Percentiles rank a stretch among this genome's conserved stretches.
These are phyloP conservation scores for Silene uniflora DNA, from an alignment of 148 eudicot species.

Conservation along the genomic window DNA sequence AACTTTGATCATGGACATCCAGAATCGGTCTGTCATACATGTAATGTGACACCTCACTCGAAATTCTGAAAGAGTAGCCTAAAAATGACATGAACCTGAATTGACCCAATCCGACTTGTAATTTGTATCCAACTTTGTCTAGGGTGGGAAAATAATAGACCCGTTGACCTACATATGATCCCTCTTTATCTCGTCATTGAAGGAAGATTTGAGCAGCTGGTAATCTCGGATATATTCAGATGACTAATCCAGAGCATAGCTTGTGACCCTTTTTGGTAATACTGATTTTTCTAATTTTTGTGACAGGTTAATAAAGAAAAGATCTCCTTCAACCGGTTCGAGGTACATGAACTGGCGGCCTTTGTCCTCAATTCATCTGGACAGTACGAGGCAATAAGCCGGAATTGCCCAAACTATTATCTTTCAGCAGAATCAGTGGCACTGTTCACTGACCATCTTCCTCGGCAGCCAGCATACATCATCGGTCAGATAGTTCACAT, in stretches of 20 bases:
- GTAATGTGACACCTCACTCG: neutral
- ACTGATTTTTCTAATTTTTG: neutral
- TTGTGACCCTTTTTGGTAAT: neutral
- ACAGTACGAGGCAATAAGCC: slow-evolving; percentile 85
- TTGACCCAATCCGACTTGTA: neutral
- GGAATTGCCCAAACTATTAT: slow-evolving; percentile 66
- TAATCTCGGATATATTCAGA: neutral
- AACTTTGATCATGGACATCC: neutral
- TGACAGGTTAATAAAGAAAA: slow-evolving; percentile 87
- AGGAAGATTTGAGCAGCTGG: neutral
- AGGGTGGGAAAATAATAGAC: neutral
- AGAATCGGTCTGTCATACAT: neutral
- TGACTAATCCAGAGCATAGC: neutral
- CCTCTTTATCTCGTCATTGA: neutral
- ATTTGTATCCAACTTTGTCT: neutral
- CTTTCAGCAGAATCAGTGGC: slow-evolving; percentile 91
- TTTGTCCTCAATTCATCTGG: slow-evolving; percentile 75
- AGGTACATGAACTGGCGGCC: slow-evolving; percentile 92
- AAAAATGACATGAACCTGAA: neutral
- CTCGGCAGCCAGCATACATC: slow-evolving; percentile 62
- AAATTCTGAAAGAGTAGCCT: neutral
- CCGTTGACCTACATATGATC: neutral
- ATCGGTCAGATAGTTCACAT: slow-evolving; percentile 92
- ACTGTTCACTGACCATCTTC: slow-evolving; percentile 74
- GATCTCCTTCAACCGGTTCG: slow-evolving; percentile 74